Conservation (phyloP, 805 yeast genomes). For the Myxozyma mucilagina region DNA sequence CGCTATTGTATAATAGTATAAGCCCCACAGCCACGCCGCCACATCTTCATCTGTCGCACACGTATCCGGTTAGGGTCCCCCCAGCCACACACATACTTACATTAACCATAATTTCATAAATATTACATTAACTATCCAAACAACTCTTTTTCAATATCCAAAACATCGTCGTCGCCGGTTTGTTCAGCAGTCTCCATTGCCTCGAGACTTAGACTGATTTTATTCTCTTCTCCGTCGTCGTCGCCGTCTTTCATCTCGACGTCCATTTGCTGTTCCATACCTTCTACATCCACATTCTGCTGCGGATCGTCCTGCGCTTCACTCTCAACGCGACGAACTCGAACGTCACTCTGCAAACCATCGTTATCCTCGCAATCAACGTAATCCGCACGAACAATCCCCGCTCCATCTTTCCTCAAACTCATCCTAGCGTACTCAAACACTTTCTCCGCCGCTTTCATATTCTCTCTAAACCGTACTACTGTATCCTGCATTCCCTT, state of each 20-base stretch:
- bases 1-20: neutral
- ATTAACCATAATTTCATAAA: neutral
- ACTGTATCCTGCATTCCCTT: neutral
- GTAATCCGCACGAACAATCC: too few species aligned
- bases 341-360: too few species aligned
- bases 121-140: neutral
- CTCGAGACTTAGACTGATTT: neutral
- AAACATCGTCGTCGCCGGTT: neutral
- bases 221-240: neutral
- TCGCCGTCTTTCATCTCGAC: neutral
- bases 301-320: too few species aligned
- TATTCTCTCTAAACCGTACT: slow-evolving; percentile 3
- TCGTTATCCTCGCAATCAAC: neutral
- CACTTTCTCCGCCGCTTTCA: slow-evolving; percentile 1
- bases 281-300: too few species aligned
- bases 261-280: too few species aligned
- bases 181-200: neutral
- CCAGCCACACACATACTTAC: neutral
- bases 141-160: too few species aligned
- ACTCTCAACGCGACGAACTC: too few species aligned
- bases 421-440: slow-evolving; percentile 5
- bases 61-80: slow-evolving; percentile 7
- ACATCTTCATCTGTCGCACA: slow-evolving; percentile 1
- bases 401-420: neutral
- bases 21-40: neutral